Conservation (phyloP, 2,329 filamentous ascomycete genomes). For the Pseudogymnoascus sp. region DNA sequence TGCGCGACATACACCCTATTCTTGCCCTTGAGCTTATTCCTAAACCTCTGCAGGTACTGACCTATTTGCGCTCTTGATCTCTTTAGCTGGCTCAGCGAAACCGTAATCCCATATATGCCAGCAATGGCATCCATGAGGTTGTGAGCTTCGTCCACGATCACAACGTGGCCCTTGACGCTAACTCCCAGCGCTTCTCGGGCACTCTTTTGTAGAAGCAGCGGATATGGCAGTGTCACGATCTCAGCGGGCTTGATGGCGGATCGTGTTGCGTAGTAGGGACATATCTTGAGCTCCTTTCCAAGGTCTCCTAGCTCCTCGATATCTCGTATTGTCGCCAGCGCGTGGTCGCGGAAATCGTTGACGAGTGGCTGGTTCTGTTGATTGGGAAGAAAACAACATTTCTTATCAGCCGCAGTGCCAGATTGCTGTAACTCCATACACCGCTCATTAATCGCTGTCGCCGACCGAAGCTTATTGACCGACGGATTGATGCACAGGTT, state of each 20-base stretch:
- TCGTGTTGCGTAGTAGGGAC: slow-evolving; percentile 93
- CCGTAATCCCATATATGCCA: slow-evolving; percentile 72
- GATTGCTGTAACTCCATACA: slow-evolving; percentile 86
- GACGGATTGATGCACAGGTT: slow-evolving; percentile 79
- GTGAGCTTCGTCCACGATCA: slow-evolving; percentile 97
- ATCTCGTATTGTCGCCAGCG: slow-evolving; percentile 77
- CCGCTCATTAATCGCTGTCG: slow-evolving; percentile 84
- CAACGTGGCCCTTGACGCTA: slow-evolving; percentile 75
- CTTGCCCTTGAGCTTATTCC: slow-evolving; percentile 79
- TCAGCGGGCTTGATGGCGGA: slow-evolving; percentile 75
- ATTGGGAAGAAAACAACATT: slow-evolving; percentile 70
- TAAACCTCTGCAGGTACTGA: slow-evolving; percentile 78
- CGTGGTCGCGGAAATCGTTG: slow-evolving; percentile 76
- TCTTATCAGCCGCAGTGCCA: slow-evolving; percentile 50
- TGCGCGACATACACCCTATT: slow-evolving; percentile 90
- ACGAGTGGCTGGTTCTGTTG: slow-evolving; percentile 65
- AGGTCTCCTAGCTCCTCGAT: slow-evolving; percentile 83
- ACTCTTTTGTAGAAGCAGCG: slow-evolving; percentile 75
- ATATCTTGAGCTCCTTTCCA: slow-evolving; percentile 72
- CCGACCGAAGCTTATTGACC: slow-evolving; percentile 60
- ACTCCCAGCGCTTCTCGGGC: slow-evolving; percentile 83
- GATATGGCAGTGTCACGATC: slow-evolving; percentile 89
- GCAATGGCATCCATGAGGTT: slow-evolving; percentile 95
- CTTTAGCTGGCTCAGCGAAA: slow-evolving; percentile 65
- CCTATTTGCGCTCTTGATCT: slow-evolving; percentile 68